Evolutionary conservation across 192 early-diverging fungal genomes (phyloP).

Genomic region (Podila clonocystis): DNA sequence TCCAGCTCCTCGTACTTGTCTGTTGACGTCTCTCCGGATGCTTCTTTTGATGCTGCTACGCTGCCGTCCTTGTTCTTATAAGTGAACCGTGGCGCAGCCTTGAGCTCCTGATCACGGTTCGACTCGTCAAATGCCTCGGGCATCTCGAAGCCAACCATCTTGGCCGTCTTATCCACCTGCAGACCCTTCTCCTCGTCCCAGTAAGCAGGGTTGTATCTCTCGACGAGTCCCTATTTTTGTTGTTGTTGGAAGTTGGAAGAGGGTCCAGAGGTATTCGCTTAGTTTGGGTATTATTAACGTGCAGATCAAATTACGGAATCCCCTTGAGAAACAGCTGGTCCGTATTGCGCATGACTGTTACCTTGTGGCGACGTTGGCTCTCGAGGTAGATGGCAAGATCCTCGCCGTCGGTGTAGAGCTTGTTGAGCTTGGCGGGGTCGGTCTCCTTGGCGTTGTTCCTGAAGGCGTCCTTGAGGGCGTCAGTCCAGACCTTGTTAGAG

Average conservation of each 20-base stretch:
- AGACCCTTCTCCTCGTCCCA: constrained; percentile 52
- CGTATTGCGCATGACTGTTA: not conserved
- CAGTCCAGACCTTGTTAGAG: constrained; percentile 44
- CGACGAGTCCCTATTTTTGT: constrained; percentile 32
- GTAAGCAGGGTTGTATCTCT: constrained; percentile 48
- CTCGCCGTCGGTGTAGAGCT: constrained; percentile 32
- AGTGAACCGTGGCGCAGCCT: constrained; percentile 24
- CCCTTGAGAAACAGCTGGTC: not conserved
- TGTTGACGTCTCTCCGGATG: not conserved
- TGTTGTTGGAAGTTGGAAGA: too few relatives aligned
- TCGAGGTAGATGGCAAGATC: constrained; percentile 40
- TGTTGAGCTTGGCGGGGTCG: constrained; percentile 29
- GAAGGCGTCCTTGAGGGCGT: constrained; percentile 38
- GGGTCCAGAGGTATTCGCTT: not conserved
- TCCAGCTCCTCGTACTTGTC: constrained; percentile 30
- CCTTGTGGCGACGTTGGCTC: constrained; percentile 43
- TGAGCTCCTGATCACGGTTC: constrained; percentile 15
- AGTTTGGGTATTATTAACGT: not conserved
- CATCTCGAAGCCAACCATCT: constrained; percentile 52
- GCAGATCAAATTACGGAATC: not conserved
- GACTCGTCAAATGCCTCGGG: constrained; percentile 28
- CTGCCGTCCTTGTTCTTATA: constrained; percentile 14
- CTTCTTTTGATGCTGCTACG: not conserved
- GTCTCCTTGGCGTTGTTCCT: constrained; percentile 35
- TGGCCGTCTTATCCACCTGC: constrained; percentile 48